These are phyloP conservation scores for Oenanthe sinensis DNA, from an alignment of 129 eudicot species.

Conservation along the genomic window DNA sequence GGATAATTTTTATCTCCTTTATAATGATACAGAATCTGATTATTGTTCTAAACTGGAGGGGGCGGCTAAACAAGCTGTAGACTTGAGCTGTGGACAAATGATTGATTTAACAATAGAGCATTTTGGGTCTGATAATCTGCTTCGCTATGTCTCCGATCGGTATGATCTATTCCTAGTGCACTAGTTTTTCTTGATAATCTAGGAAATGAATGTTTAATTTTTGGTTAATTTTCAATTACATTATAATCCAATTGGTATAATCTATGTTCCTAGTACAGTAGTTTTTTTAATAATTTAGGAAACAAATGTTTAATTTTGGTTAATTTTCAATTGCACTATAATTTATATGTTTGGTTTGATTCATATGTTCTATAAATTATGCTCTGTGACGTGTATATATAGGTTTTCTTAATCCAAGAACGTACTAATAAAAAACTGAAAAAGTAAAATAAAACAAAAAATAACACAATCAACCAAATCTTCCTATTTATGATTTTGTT, in stretches of 20 bases:
- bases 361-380: neutral
- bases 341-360: neutral
- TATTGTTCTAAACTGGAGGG: neutral
- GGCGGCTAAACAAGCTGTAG: conserved; percentile 30
- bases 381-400: no score
- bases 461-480: no score
- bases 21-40: neutral
- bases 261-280: no score
- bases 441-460: no score
- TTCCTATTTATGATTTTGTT: no score
- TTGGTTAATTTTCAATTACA: neutral
- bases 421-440: no score
- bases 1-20: no score
- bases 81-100: conserved; percentile 31
- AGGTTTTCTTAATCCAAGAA: no score
- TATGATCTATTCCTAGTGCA: neutral
- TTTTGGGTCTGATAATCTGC: conserved; percentile 20
- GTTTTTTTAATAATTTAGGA: no score
- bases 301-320: no score
- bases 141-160: conserved; percentile 31
- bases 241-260: no score
- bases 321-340: no score
- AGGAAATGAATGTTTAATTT: neutral
- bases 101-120: conserved; percentile 18
- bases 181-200: neutral